Evolutionary conservation across 257 asterid genomes (phyloP), one percentile per base, ranked within the genome.

Genomic region (Mentha longifolia): DNA sequence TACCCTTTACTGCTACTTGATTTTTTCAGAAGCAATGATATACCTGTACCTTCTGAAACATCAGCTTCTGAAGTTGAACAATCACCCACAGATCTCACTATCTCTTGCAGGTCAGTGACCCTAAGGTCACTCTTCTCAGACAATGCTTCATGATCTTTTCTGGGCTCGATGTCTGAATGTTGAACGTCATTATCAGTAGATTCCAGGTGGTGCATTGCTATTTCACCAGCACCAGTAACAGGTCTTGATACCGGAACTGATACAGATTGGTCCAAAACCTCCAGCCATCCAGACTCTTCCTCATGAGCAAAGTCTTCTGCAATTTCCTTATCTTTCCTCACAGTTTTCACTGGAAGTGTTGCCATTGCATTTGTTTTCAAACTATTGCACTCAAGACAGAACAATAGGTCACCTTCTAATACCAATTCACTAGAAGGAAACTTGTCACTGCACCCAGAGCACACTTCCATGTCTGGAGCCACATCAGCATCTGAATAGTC

Each of bases 31-130:
- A 92, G 88, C 80, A 88, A 33, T 28, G 99, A 79, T 70, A 88
- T 90, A 47, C 99, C 99, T 20, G 86, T 81, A 35, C 90, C 90
- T 79, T 87, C 92, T 33, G 88, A 64, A 65, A 74, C 78, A 74
- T 84, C 86, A 72, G 68, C 85, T 68, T 57, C 84, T 30, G 85
- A 76, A 74, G 74, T 76, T 33, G 77, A 66, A 62, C 61, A 64
- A 79, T 56, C 22, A n/a, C 75, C 62, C 31, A 78, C 46, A 47
- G 79, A 73, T 66, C 68, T 78, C 68, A 68, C 57, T 15, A 57
- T 76, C 71, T 65, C 77, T 70, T 71, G 84, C 65, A 47, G 76
- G 50, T 73, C 14, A 42, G 58, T 57, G 51, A 66, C 61, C 16
- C 59, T 67, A 49, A 30, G 73, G 67, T 52, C 65, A 42, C 81